These are phyloP conservation scores for Fonsecaea pugnacius DNA, from an alignment of 2,329 filamentous ascomycete species.

Conservation along the genomic window DNA sequence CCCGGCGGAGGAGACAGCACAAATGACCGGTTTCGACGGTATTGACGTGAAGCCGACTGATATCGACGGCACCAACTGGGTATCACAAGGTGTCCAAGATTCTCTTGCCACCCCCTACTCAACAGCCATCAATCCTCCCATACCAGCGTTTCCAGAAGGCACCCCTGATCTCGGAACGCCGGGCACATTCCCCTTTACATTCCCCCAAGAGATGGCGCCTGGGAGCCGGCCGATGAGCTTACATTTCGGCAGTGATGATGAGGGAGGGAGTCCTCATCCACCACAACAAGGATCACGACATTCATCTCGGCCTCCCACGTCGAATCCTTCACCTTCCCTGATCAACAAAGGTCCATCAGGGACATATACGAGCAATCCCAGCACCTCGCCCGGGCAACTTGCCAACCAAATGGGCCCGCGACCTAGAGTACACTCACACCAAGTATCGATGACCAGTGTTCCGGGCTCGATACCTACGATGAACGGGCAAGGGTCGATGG, in stretches of 20 bases:
- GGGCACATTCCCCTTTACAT: conserved; percentile 34
- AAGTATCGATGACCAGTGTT: conserved; percentile 30
- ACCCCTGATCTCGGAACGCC: conserved; percentile 35
- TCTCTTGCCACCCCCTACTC: conserved; percentile 34
- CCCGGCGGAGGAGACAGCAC: conserved; percentile 30
- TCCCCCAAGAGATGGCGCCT: conserved; percentile 33
- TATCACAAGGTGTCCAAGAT: conserved; percentile 29
- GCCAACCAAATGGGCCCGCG: conserved; percentile 17
- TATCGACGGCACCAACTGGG: conserved; percentile 23
- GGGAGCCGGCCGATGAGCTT: conserved; percentile 35
- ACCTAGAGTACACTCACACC: conserved; percentile 31
- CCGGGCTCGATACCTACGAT: conserved; percentile 20
- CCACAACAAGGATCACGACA: conserved; percentile 32
- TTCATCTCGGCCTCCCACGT: conserved; percentile 37
- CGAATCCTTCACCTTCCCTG: conserved; percentile 36
- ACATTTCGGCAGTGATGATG: conserved; percentile 39
- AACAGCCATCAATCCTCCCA: conserved; percentile 32
- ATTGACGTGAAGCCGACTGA: conserved; percentile 27
- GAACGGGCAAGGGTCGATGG: conserved; percentile 13
- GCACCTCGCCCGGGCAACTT: conserved; percentile 25
- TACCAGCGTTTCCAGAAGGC: conserved; percentile 32
- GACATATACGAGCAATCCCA: conserved; percentile 17
- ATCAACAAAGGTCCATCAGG: conserved; percentile 32
- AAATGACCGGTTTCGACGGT: conserved; percentile 28
- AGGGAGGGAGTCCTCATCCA: conserved; percentile 34